Evolutionary conservation across 2,329 filamentous ascomycete species (phyloP), one percentile per base, ranked within the genome.

Genomic region (Colletotrichum incanum): DNA sequence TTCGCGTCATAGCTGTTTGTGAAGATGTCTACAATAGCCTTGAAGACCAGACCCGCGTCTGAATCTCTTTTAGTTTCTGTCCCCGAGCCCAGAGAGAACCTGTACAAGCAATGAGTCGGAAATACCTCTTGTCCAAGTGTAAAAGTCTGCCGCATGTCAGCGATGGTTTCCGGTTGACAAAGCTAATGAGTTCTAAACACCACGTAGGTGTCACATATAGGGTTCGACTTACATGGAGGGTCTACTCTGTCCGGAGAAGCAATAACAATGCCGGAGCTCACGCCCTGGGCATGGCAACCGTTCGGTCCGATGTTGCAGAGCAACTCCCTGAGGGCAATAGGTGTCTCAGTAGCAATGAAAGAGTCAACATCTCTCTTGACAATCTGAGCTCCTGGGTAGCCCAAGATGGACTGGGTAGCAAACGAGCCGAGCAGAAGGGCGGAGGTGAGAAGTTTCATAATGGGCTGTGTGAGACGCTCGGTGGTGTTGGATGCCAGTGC

Each of bases 21-120:
- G 78, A 94, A 92, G 26, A 89, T 85, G 76, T 95, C 93, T 11
- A 93, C 84, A 20, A 95, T 81, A 31, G 85, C 84, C 82, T 94
- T 94, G 83, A 93, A 89, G 2, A 90, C 90, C 39, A 95, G 85
- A 31, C 91, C 92, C 20, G 92, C 88, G 79, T 96, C 93, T 63
- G 6, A 3, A 18, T 5, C 2, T 11, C 34, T 8, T 6, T 63
- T 26, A 63, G 47, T 50, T 52, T 14, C 23, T 63, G 47, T 9
- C 5, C 16, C 7, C n/a, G n/a, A 34, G 20, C 50, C 28, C 28
- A 23, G 37, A 18, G 7, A 5, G 8, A 41, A 9, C 3, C 14
- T 37, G 2, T 5, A 41, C 9, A 20, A 43, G 14, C 5, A 7
- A 16, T 28, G 5, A 20, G 23, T 14, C 16, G 16, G 16, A 23